Conservation (phyloP, 257 asterid genomes). For the Plantago major region DNA sequence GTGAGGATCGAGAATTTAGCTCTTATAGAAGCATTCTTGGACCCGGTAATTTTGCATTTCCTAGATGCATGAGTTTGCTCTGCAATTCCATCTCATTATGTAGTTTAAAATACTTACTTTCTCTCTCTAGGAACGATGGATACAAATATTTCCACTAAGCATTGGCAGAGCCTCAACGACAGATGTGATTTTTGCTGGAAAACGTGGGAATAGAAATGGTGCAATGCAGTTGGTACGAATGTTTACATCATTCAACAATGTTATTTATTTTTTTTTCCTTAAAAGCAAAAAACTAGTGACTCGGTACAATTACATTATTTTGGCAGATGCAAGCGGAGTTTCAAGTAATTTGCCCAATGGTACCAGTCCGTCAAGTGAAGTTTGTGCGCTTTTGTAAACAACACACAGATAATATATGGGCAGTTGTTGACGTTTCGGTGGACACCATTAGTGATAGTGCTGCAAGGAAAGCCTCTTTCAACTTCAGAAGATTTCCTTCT, state of each 20-base stretch:
- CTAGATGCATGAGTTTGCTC: no score
- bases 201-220: slow-evolving; percentile 74
- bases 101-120: neutral
- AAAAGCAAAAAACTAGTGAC: neutral
- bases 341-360: slow-evolving; percentile 83
- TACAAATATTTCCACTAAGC: slow-evolving; percentile 66
- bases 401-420: slow-evolving; percentile 94
- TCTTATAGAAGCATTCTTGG: slow-evolving; percentile 54
- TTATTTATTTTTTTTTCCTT: neutral
- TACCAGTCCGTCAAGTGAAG: slow-evolving; percentile 73
- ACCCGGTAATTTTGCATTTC: slow-evolving; percentile 32
- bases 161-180: slow-evolving; percentile 49
- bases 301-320: neutral
- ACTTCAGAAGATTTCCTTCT: slow-evolving; percentile 56
- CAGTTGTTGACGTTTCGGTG: slow-evolving; percentile 79
- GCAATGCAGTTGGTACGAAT: slow-evolving; percentile 68
- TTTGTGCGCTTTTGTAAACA: slow-evolving; percentile 97
- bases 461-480: slow-evolving; percentile 22
- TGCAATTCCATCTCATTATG: neutral
- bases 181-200: slow-evolving; percentile 58
- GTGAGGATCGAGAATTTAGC: slow-evolving; percentile 50
- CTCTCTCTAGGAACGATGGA: slow-evolving; percentile 46
- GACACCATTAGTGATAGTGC: slow-evolving; percentile 51
- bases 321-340: slow-evolving; percentile 83
- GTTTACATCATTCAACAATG: neutral